Evolutionary conservation across 345 rosid species (phyloP).

Genomic region (Turritis glabra): DNA sequence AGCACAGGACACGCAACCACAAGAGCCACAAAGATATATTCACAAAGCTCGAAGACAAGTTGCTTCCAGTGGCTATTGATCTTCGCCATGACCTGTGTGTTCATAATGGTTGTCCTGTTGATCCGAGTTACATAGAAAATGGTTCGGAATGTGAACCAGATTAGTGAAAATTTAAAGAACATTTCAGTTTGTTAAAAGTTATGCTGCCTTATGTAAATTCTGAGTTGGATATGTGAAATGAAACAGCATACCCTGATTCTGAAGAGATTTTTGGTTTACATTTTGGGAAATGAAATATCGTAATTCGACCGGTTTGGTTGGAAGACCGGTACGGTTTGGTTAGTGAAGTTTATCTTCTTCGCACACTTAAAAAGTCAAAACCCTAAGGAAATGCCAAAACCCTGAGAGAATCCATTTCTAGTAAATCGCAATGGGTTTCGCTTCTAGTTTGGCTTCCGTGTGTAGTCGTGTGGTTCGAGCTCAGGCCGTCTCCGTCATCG

Average conservation of each 20-base stretch:
- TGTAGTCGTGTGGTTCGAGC: slow-evolving; percentile 46
- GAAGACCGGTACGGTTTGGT: neutral
- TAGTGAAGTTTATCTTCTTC: neutral
- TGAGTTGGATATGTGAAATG: neutral
- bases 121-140: neutral
- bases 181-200: slow-evolving; percentile 10
- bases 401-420: slow-evolving; percentile 12
- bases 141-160: neutral
- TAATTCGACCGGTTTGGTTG: neutral
- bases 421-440: slow-evolving; percentile 30
- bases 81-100: neutral
- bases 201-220: neutral
- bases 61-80: neutral
- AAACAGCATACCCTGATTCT: neutral
- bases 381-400: slow-evolving; percentile 14
- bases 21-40: neutral
- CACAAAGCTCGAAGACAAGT: neutral
- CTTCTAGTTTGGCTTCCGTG: slow-evolving; percentile 27
- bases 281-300: neutral
- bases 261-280: neutral
- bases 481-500: slow-evolving; percentile 41
- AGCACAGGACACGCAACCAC: neutral
- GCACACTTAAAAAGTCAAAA: neutral
- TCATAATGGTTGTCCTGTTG: neutral
- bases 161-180: no score